These are phyloP conservation scores for Torulaspora franciscae DNA, from an alignment of 805 yeast genomes.

Conservation along the genomic window DNA sequence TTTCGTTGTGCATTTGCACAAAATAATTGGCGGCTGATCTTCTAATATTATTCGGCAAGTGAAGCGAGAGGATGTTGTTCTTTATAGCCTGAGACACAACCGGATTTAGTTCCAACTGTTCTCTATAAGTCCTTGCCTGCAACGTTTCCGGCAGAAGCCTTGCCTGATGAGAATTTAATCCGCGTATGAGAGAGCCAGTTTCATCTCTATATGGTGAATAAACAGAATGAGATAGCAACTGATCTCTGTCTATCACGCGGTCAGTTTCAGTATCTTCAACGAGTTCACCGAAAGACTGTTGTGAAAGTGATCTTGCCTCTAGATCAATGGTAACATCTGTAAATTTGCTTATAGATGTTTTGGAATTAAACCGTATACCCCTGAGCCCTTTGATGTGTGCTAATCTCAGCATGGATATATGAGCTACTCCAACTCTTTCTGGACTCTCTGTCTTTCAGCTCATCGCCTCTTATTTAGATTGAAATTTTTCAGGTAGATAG, in stretches of 20 bases:
- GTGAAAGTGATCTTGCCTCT: neutral
- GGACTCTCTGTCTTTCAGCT: neutral
- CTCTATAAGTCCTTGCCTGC: slow-evolving; percentile 47
- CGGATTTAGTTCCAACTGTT: slow-evolving; percentile 52
- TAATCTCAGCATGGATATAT: slow-evolving; percentile 7
- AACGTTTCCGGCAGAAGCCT: slow-evolving; percentile 56
- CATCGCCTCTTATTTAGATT: slow-evolving; percentile 8
- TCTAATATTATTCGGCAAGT: slow-evolving; percentile 60
- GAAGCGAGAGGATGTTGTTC: slow-evolving; percentile 55
- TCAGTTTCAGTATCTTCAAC: slow-evolving; percentile 10
- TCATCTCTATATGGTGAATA: slow-evolving; percentile 30
- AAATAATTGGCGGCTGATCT: slow-evolving; percentile 56
- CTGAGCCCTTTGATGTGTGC: slow-evolving; percentile 1
- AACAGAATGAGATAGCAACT: slow-evolving; percentile 32
- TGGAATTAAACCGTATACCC: slow-evolving; percentile 5
- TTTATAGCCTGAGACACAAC: slow-evolving; percentile 54
- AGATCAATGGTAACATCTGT: slow-evolving; percentile 3
- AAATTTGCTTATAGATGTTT: slow-evolving; percentile 5
- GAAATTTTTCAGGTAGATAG: slow-evolving; percentile 14
- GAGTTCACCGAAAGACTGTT: slow-evolving; percentile 13
- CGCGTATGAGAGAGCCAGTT: slow-evolving; percentile 17
- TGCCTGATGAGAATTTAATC: slow-evolving; percentile 26
- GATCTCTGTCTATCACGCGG: slow-evolving; percentile 38
- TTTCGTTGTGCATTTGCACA: slow-evolving; percentile 46
- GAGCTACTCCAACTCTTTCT: neutral